Percentiles rank a stretch among this genome's conserved stretches.
Conservation (phyloP, 331 rosid species). For the Pyrus hybrid region DNA sequence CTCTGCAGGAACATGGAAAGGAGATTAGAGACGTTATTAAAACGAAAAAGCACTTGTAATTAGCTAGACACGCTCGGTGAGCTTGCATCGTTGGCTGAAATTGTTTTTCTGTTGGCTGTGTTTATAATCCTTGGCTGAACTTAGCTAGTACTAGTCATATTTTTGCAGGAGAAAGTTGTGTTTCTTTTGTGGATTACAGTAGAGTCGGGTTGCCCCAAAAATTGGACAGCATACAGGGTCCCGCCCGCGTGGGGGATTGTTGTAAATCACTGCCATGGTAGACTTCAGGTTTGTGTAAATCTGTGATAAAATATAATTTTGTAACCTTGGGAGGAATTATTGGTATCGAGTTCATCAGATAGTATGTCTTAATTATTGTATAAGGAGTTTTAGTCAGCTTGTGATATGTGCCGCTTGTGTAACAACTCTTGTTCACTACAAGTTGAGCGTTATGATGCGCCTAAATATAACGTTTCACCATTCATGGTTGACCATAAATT, state of each 20-base stretch:
- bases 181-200: background rate
- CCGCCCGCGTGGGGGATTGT: background rate
- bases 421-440: background rate
- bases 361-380: too few species aligned
- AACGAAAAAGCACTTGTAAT: background rate
- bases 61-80: background rate
- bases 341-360: background rate
- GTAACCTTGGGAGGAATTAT: background rate
- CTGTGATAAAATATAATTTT: too few species aligned
- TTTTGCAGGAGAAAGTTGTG: background rate
- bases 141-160: background rate
- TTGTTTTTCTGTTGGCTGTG: background rate
- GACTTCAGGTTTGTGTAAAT: too few species aligned
- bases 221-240: background rate
- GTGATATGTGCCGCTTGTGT: background rate
- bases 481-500: background rate
- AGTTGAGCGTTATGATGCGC: background rate
- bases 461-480: background rate
- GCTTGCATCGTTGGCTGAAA: background rate
- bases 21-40: background rate
- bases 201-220: slow-evolving; percentile 9
- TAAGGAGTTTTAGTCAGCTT: too few species aligned
- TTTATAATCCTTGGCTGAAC: too few species aligned
- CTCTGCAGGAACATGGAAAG: background rate
- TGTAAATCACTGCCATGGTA: too few species aligned